Conservation (phyloP, 495 filamentous ascomycete genomes). For the Chaetomium fimeti region DNA sequence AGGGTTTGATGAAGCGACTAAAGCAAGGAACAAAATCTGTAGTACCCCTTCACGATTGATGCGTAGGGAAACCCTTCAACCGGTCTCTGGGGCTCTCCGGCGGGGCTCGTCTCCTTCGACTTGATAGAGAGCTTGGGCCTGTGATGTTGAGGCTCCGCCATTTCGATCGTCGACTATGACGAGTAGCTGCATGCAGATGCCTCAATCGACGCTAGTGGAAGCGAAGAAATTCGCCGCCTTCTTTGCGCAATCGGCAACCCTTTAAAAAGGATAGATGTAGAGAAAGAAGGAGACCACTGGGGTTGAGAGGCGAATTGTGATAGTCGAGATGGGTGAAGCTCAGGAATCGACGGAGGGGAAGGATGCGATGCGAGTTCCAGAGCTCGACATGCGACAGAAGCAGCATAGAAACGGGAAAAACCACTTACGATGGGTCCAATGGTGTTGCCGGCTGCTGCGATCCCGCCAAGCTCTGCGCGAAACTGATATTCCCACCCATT, state of each 20-base stretch:
- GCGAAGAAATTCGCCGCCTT: neutral
- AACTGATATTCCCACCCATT: conserved; percentile 68
- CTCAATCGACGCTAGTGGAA: neutral
- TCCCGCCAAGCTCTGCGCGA: conserved; percentile 76
- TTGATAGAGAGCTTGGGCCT: conserved; percentile 21
- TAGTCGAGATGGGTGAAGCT: neutral
- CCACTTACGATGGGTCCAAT: conserved; percentile 77
- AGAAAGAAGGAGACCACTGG: conserved; percentile 9
- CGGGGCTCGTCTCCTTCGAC: conserved; percentile 7
- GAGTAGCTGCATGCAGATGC: neutral
- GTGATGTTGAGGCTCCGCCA: conserved; percentile 12
- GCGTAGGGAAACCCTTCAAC: conserved; percentile 32
- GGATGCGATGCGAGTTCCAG: neutral
- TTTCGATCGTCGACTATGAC: neutral
- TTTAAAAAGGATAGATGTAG: neutral
- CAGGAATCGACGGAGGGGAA: no score
- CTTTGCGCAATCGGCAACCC: neutral
- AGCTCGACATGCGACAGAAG: neutral
- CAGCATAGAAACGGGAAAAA: conserved; percentile 18
- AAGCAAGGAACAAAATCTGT: neutral
- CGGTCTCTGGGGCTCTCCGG: conserved; percentile 17
- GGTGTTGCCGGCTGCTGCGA: conserved; percentile 76
- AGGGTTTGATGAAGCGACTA: neutral
- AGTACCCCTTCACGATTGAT: conserved; percentile 35
- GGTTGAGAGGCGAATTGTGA: neutral